Evolutionary conservation across 177 flowering plant species (phyloP), one percentile per base, ranked within the genome.

Genomic region (Telopea speciosissima): DNA sequence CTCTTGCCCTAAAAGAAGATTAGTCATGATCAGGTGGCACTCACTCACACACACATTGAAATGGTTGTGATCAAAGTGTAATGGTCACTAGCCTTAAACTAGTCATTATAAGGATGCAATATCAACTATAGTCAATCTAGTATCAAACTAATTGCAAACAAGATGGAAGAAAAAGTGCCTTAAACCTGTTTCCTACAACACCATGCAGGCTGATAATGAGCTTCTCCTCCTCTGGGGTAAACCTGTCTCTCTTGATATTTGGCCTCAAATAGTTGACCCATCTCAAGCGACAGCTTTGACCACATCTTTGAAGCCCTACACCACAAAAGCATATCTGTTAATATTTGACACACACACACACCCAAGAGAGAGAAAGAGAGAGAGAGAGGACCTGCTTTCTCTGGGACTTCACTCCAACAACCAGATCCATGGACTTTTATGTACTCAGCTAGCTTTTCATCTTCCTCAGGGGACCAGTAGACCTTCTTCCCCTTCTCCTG

Each of bases 401-500:
- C 97, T 52, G 98, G 97, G 66, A 94, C 98, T 83, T 91, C 96
- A 76, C 97, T 94, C 98, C 98, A 94, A 67, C 97, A 94, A 24
- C 98, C 96, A 84, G 92, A 90, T 73, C 98, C 98, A 85, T 94
- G 86, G 59, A 87, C 83, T 40, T 93, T 87, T 72, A 94, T 94
- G 75, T 88, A 92, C 61, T 84, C 76, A 58, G 88, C 80, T 78
- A 94, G 95, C 84, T 93, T 93, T 62, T 91, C 94, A 59, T 93
- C 98, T 82, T 93, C 98, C 73, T 93, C 98, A 2, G 97, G 98
- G 0, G 98, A 93, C 98, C 98, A 93, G 45, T 91, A 85, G 1
- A 97, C 98, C 78, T 94, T 85, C 88, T 92, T 94, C n/a, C 92
- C 98, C 87, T 92, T 94, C 75, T 92, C 97, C 72, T 94, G 97